These are phyloP conservation scores for Tripterygium wilfordii DNA, from an alignment of 177 flowering plant species.

Conservation along the genomic window DNA sequence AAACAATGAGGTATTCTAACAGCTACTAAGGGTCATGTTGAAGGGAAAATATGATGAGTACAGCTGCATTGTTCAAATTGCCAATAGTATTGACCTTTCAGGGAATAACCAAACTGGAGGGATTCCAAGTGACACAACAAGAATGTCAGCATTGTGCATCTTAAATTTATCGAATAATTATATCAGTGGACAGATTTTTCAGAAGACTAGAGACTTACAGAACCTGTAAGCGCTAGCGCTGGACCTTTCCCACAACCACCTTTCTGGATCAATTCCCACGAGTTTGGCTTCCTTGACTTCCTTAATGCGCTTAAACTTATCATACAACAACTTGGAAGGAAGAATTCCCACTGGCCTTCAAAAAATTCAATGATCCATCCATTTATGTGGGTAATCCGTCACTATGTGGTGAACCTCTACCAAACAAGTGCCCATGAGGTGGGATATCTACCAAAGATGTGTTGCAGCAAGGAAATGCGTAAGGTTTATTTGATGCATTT, in stretches of 20 bases:
- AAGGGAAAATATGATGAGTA: slow-evolving; percentile 7
- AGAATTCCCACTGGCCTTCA: background rate
- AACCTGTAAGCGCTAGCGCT: slow-evolving; percentile 1
- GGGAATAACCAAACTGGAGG: slow-evolving; percentile 10
- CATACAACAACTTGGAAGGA: background rate
- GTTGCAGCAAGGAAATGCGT: too few species aligned
- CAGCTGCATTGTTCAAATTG: background rate
- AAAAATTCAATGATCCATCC: too few species aligned
- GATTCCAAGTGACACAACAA: slow-evolving; percentile 4
- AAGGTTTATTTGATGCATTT: too few species aligned
- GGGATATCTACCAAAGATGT: too few species aligned
- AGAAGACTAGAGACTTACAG: background rate
- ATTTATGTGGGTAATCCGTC: too few species aligned
- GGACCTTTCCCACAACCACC: slow-evolving; percentile 3
- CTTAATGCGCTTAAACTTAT: background rate
- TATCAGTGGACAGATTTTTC: background rate
- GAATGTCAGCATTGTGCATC: background rate
- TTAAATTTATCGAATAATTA: slow-evolving; percentile 1
- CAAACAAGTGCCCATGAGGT: too few species aligned
- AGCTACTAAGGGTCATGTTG: background rate
- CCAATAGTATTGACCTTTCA: slow-evolving; percentile 7
- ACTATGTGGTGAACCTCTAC: too few species aligned
- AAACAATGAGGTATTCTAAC: background rate
- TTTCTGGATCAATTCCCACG: slow-evolving; percentile 8
- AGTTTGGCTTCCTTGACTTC: background rate